A percentile compares a stretch with the other conserved stretches of the same genome.
Conservation (phyloP, 352 stramenopile species). For the Phytophthora idaei region DNA sequence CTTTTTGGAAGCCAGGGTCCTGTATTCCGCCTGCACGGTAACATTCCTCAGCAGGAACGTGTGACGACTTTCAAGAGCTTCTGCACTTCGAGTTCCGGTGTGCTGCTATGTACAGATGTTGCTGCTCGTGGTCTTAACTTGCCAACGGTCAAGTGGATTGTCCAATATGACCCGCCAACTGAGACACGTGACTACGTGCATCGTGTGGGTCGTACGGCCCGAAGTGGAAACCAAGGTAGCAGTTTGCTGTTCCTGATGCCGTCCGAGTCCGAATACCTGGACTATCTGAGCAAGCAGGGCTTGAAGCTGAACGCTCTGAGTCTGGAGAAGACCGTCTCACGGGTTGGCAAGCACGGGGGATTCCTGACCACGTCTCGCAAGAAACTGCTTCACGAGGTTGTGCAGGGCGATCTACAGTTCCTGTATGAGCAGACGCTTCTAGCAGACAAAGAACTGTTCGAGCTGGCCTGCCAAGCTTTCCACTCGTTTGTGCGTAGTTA, state of each 20-base stretch:
- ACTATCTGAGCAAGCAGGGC: constrained; percentile 90
- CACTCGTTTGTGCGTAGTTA: constrained; percentile 94
- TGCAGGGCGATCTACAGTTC: constrained; percentile 84
- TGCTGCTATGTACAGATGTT: constrained; percentile 99
- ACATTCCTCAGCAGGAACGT: constrained; percentile 95
- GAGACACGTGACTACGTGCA: constrained; percentile 99
- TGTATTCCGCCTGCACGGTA: constrained; percentile 94
- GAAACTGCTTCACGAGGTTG: constrained; percentile 83
- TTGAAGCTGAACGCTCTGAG: constrained; percentile 85
- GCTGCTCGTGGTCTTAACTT: constrained; percentile 98
- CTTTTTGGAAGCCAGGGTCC: constrained; percentile 65
- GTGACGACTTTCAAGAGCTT: constrained; percentile 97
- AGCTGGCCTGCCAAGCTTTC: constrained; percentile 89
- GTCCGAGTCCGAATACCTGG: constrained; percentile 94
- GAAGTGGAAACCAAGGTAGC: constrained; percentile 96
- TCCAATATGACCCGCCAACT: constrained; percentile 99
- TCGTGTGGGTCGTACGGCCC: constrained; percentile 98
- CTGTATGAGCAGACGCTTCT: constrained; percentile 84
- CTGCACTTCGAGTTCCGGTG: constrained; percentile 85
- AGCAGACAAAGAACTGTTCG: constrained; percentile 84
- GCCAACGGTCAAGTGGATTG: constrained; percentile 95
- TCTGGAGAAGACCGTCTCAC: constrained; percentile 83
- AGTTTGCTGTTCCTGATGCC: constrained; percentile 97
- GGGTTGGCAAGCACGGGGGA: constrained; percentile 60
- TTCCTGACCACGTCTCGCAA: constrained; percentile 70